These are phyloP conservation scores for Sporothrix euskadiensis DNA, from an alignment of 2,329 filamentous ascomycete species.

Conservation along the genomic window DNA sequence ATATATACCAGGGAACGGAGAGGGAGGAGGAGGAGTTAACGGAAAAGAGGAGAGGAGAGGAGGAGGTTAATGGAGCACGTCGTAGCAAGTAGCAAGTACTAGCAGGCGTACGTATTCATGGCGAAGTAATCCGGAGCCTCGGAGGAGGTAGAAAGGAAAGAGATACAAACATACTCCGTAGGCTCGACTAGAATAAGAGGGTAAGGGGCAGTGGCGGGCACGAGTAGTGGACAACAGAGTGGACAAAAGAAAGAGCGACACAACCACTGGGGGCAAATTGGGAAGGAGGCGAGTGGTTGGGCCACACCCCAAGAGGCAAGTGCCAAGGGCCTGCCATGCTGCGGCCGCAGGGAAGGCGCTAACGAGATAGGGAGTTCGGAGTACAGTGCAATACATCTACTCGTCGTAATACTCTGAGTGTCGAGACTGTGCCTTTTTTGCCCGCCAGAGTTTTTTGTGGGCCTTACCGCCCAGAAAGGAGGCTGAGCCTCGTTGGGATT, in stretches of 20 bases:
- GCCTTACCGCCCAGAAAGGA: constrained; percentile 13
- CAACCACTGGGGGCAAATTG: background rate
- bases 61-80: background rate
- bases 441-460: background rate
- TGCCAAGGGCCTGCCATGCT: constrained; percentile 5
- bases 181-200: background rate
- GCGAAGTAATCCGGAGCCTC: constrained; percentile 11
- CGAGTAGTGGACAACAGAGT: background rate
- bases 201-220: constrained; percentile 17
- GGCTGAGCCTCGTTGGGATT: constrained; percentile 21
- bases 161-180: background rate
- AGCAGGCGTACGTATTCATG: constrained; percentile 4
- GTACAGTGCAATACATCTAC: background rate
- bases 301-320: constrained; percentile 20
- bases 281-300: constrained; percentile 17
- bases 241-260: background rate
- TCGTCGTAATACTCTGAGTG: background rate
- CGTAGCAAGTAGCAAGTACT: background rate
- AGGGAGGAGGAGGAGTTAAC: background rate
- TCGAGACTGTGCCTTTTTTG: background rate
- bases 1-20: constrained; percentile 13
- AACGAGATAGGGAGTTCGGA: too few relatives aligned
- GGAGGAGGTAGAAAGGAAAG: background rate
- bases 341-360: constrained; percentile 13
- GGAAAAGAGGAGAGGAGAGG: too few relatives aligned